Base-by-base conservation (phyloP, 805 yeast species). In the Metschnikowia noctiluminum region DNA sequence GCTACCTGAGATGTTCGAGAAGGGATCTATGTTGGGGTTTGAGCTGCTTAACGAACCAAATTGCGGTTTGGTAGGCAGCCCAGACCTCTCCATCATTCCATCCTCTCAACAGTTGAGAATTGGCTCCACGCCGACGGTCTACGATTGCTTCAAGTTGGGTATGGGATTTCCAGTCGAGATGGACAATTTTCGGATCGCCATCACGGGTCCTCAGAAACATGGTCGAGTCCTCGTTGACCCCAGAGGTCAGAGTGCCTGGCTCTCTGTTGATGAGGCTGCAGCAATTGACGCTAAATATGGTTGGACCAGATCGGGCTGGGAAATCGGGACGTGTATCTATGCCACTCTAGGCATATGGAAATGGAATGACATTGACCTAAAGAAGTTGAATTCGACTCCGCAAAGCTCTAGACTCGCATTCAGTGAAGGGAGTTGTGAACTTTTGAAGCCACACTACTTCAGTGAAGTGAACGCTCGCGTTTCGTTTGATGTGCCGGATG, bases 1-100 rank as follows among this genome's bases (percentile, higher is more conserved):
- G 21, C 49, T 70, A 16, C 69, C 71, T 0, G 62, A 64, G 14
- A 65, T 73, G 71, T 49, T 73, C 15, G 56, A 57, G 31, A 59
- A 65, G 42, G 82, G 78, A 31, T 75, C 77, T n/a, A 65, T 88
- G 2, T 53, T 87, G n/a, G 97, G 96, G 2, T 73, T 88, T 48
- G 97, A 91, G 66, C 77, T 87, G 43, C 64, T 91, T 69, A 91
- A 91, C 63, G 97, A 91, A 63, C 97, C 97, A 7, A 85, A 81
- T 57, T 62, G 73, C 44, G 97, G 97, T 0, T 76, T 83, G 45
- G 74, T 85, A 38, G 96, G 94, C 0, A 75, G 76, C 42, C 66
- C 68, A 3, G 76, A 87, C 60, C 65, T 91, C 30, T 71, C 71
- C 9, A 57, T 56, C 1, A 62, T 84, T 16, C 91, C 94, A 0